Base-by-base conservation (phyloP, 805 yeast genomes). In the Geotrichum ghanense region DNA sequence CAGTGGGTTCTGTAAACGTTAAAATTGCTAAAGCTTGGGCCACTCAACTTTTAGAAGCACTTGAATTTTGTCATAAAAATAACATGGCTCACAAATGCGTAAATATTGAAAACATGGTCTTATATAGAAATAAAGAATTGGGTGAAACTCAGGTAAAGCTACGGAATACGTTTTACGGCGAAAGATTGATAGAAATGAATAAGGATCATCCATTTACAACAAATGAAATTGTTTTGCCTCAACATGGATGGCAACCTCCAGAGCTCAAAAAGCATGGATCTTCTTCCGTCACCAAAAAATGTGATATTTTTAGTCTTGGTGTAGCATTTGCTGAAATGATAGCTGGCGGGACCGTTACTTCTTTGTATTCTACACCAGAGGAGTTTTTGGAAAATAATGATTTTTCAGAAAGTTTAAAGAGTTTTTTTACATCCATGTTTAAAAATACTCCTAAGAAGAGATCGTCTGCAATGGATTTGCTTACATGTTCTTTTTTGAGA, bases 231-330 rank as follows among this genome's bases (percentile, higher is more conserved):
- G 10, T 48, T 40, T 22, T 48, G 19, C 48, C 55, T 17, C 44
- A 53, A 9, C 37, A 31, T n/a, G 45, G 53, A 0, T 89, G 97
- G 96, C 66, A 62, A 10, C 94, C 97, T 0, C 97, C 97, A 0
- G 97, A 89, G 60, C 52, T 80, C n/a, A 41, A 37, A 22, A 52
- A 48, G 9, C 61, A 56, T 31, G 60, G 57, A 14, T 65, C 59
- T 44, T 56, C 63, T 27, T 75, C 72, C 48, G 81, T 83, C 12
- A 81, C 81, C 48, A 69, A 88, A 31, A 84, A 87, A 61, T 80
- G 96, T 0, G 98, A 92, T 66, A 82, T 92, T 7, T 92, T 97
- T 97, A 84, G 84, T 57, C 65, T 88, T 35, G 98, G 97, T 5
- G 85, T 85, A 0, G 61, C 83, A 4, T 81, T 90, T 53, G 71